phyloP scores from a whole-genome alignment of 257 asterid genomes.

The Solanum piurae region DNA sequence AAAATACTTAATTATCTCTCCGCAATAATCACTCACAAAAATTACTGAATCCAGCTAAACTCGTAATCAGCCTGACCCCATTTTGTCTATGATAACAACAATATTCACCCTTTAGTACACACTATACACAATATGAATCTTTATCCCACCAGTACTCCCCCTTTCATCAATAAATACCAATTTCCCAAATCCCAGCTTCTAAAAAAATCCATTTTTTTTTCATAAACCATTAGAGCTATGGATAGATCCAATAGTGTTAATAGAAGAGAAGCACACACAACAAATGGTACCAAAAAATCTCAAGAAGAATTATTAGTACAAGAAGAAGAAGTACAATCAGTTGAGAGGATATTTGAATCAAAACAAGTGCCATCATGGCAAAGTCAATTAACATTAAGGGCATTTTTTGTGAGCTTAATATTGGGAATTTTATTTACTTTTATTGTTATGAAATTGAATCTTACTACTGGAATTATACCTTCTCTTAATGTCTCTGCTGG shows the following conservation, averaged over 20 bases:
- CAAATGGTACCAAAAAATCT: background rate
- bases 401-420: slow-evolving; percentile 46
- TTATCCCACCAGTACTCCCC: background rate
- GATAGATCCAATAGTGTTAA: background rate
- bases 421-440: slow-evolving; percentile 37
- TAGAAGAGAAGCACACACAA: background rate
- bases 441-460: slow-evolving; percentile 54
- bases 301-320: background rate
- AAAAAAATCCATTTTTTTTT: background rate
- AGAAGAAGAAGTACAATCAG: slow-evolving; percentile 5
- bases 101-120: background rate
- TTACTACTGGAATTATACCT: slow-evolving; percentile 58
- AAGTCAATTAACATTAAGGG: slow-evolving; percentile 45
- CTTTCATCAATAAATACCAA: background rate
- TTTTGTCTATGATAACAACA: background rate
- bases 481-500: slow-evolving; percentile 69
- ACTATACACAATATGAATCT: background rate
- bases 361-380: slow-evolving; percentile 50
- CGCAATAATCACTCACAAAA: too few relatives aligned
- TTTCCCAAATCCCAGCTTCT: background rate
- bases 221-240: background rate
- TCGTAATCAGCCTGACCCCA: background rate
- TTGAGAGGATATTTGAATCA: slow-evolving; percentile 34
- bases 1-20: too few relatives aligned
- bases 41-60: too few relatives aligned